Base-by-base conservation (phyloP, 345 rosid species). In the Lepidium aucheri region DNA sequence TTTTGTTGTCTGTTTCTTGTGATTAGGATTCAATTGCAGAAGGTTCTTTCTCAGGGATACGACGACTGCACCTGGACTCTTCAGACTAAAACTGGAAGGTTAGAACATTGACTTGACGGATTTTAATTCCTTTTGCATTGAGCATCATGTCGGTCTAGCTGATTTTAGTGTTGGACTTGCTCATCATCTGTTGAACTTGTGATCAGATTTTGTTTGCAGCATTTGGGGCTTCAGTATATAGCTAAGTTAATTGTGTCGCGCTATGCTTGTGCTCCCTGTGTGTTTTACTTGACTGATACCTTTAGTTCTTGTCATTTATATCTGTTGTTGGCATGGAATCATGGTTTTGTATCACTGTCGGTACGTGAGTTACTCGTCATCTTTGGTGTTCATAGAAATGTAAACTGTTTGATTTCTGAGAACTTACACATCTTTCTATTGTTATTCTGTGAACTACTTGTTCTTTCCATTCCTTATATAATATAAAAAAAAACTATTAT, bases 81-180 rank as follows among this genome's bases (percentile, higher is more conserved):
- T 22, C 87, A 84, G 79, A 77, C 89, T 33, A 86, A 82, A 85
- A 81, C 89, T 51, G 97, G 95, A 54, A 90, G 93, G 97, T 90
- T 74, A 61, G 32, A 22, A 42, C 43, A 32, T 40, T 46, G 15
- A 9, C 13, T 60, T 60, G 9, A 51, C 54, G 13, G 14, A 14
- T 62, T 68, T 17, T 35, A 50, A 1, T 57, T 14, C 18, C n/a
- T 51, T 54, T 33, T 44, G 32, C 56, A 55, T 3, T 44, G 36
- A 26, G 51, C 30, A 4, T 63, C 30, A 72, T 72, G 44, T 22
- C 32, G 8, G 56, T 22, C 34, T 53, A 36, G 26, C 40, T 30
- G 17, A 6, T 39, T 58, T 61, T 50, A 7, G 70, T 44, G 11
- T 3, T 11, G 18, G 9, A 34, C 35, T 40, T 68, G 13, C 39